Evolutionary conservation across 305 asterid genomes (phyloP).

Genomic region (Fraxinus xanthoxyloides): DNA sequence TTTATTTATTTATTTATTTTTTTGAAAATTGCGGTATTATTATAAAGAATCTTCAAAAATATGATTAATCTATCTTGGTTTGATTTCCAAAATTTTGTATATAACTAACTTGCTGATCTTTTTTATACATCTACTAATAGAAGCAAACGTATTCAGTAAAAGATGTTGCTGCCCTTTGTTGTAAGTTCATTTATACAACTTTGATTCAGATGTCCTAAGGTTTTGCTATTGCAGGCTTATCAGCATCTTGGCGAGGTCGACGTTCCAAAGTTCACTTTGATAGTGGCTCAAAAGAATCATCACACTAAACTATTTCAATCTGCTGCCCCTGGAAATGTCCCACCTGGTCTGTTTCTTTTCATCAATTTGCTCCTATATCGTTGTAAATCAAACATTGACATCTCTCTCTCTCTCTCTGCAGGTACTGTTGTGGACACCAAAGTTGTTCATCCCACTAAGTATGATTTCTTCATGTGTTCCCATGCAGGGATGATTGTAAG

Average conservation of each 20-base stretch:
- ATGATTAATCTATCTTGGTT: neutral
- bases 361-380: constrained; percentile 6
- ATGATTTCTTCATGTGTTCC: constrained; percentile 86
- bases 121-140: neutral
- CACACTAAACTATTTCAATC: constrained; percentile 80
- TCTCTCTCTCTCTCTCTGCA: constrained; percentile 29
- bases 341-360: constrained; percentile 55
- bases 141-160: neutral
- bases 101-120: neutral
- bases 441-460: constrained; percentile 70
- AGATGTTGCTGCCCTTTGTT: neutral
- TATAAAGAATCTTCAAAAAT: neutral
- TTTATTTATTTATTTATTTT: no score
- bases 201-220: constrained; percentile 17
- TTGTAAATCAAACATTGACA: constrained; percentile 3
- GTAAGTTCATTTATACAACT: neutral
- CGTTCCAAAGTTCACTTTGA: constrained; percentile 79
- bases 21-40: neutral
- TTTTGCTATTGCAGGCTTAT: constrained; percentile 57
- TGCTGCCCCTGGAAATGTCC: constrained; percentile 68
- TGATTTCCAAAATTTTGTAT: neutral
- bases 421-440: constrained; percentile 85
- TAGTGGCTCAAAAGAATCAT: constrained; percentile 86
- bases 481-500: constrained; percentile 81
- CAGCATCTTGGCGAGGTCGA: constrained; percentile 73